Evolutionary conservation across 108 stramenopile species (phyloP).

Genomic region (Discostella stelligeroides): DNA sequence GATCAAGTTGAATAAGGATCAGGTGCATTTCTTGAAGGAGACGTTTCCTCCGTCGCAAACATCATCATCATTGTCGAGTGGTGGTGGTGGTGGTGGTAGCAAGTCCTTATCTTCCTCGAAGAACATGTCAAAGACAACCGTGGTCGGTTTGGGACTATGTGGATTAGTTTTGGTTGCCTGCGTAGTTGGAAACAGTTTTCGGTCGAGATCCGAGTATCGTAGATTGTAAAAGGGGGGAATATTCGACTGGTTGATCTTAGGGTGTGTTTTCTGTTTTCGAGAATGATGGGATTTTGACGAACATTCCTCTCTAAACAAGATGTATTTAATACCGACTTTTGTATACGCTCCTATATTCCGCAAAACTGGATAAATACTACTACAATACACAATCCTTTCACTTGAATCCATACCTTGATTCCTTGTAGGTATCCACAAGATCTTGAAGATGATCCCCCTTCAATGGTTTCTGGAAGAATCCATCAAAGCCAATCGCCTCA

Average conservation of each 20-base stretch:
- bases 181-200: neutral
- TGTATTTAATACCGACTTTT: too few relatives aligned
- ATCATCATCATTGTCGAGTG: neutral
- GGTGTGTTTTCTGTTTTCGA: too few relatives aligned
- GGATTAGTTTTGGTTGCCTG: neutral
- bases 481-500: conserved; percentile 33
- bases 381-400: neutral
- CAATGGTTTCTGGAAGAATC: conserved; percentile 34
- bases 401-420: neutral
- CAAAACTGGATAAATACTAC: too few relatives aligned
- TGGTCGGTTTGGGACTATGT: neutral
- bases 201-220: conserved; percentile 4
- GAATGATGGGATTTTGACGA: too few relatives aligned
- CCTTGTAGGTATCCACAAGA: neutral
- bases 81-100: neutral
- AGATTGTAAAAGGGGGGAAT: neutral
- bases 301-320: too few relatives aligned
- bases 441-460: neutral
- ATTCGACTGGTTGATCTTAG: too few relatives aligned
- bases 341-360: too few relatives aligned
- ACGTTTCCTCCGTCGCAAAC: conserved; percentile 24
- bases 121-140: neutral
- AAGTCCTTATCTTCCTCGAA: neutral
- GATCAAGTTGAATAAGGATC: conserved; percentile 64
- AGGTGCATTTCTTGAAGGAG: conserved; percentile 57